phyloP scores from a whole-genome alignment of 2,329 filamentous ascomycete genomes.

The Xylariales sp. region DNA sequence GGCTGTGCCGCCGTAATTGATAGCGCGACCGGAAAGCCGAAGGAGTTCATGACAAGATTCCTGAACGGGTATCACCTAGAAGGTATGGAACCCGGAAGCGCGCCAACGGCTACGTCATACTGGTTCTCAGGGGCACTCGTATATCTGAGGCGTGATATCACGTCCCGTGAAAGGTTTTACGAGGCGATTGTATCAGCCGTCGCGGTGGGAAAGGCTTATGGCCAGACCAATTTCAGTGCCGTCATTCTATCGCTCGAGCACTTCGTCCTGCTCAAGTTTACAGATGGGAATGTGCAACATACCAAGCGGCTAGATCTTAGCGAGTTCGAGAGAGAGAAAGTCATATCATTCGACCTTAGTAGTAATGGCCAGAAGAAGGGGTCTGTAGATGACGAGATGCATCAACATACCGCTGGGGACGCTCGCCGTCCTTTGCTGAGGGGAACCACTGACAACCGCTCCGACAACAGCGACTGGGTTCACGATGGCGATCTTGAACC shows the following conservation, averaged over 20 bases:
- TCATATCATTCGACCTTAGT: not conserved
- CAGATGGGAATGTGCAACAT: constrained; percentile 23
- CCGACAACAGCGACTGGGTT: constrained; percentile 8
- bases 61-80: constrained; percentile 15
- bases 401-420: no score
- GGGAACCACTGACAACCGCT: no score
- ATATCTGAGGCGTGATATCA: constrained; percentile 23
- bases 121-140: constrained; percentile 27
- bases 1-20: constrained; percentile 6
- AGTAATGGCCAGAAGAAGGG: no score
- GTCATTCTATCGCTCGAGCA: constrained; percentile 25
- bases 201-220: constrained; percentile 19
- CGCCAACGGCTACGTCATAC: constrained; percentile 22
- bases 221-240: constrained; percentile 16
- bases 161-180: constrained; percentile 14
- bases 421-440: no score
- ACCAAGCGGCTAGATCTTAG: constrained; percentile 19
- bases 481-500: not conserved
- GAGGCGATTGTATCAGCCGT: constrained; percentile 27
- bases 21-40: not conserved
- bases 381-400: no score
- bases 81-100: constrained; percentile 14
- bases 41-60: constrained; percentile 14
- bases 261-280: constrained; percentile 23
- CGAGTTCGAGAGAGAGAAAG: not conserved